Conservation (phyloP, 768 basidiomycete species). For the Hericium erinaceus region DNA sequence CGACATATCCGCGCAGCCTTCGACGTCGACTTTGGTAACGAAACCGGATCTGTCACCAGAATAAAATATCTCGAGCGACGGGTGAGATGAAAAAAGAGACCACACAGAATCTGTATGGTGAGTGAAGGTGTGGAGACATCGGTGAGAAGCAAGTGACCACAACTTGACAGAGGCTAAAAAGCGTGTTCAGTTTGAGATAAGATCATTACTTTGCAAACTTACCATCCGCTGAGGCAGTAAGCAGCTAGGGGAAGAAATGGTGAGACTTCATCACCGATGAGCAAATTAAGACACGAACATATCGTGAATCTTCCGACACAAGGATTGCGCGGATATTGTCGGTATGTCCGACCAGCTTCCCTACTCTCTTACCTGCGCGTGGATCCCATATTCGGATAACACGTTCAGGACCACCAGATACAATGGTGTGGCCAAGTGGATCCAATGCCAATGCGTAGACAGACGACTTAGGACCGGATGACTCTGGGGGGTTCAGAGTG, state of each 20-base stretch:
- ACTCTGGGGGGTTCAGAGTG: slow-evolving; percentile 60
- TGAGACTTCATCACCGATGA: slow-evolving; percentile 5
- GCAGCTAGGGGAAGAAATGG: slow-evolving; percentile 34
- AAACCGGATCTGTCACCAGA: slow-evolving; percentile 90
- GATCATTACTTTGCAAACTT: slow-evolving; percentile 7
- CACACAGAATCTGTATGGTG: slow-evolving; percentile 94
- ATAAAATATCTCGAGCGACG: slow-evolving; percentile 82
- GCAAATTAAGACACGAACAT: slow-evolving; percentile 42
- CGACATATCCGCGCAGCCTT: slow-evolving; percentile 66
- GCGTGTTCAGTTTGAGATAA: slow-evolving; percentile 9
- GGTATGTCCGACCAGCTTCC: slow-evolving; percentile 91
- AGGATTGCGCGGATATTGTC: slow-evolving; percentile 92
- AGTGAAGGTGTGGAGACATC: slow-evolving; percentile 92
- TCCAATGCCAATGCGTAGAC: slow-evolving; percentile 77
- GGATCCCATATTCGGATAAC: slow-evolving; percentile 94
- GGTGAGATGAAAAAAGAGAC: slow-evolving; percentile 84
- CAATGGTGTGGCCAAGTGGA: slow-evolving; percentile 70
- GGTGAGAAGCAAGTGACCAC: slow-evolving; percentile 86
- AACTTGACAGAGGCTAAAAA: slow-evolving; percentile 70
- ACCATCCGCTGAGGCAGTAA: slow-evolving; percentile 79
- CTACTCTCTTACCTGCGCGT: slow-evolving; percentile 66
- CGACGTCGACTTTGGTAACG: slow-evolving; percentile 87
- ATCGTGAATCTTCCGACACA: slow-evolving; percentile 84
- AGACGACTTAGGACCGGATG: slow-evolving; percentile 55
- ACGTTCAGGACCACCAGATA: slow-evolving; percentile 85